phyloP scores from a whole-genome alignment of 805 yeast genomes.

The Ogataea zsoltii region DNA sequence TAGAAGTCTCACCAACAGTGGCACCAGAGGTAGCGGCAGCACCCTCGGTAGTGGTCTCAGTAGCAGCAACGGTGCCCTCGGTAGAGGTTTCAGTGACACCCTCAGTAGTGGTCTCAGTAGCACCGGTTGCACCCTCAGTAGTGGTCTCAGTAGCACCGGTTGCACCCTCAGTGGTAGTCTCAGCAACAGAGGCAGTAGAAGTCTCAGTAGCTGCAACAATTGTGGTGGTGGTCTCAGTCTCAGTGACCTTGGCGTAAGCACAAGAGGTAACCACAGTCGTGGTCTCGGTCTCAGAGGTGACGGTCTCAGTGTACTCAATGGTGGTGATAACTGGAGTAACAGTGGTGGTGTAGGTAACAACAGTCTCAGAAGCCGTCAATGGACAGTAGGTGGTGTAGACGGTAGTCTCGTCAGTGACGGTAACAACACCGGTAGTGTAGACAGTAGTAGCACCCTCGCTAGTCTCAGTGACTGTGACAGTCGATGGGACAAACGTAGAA shows the following conservation, averaged over 20 bases:
- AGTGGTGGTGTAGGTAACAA: constrained; percentile 9
- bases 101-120: constrained; percentile 1
- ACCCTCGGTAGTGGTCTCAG: constrained; percentile 13
- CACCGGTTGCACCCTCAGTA: constrained; percentile 10
- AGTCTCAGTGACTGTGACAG: constrained; percentile 15
- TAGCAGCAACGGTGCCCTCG: constrained; percentile 1
- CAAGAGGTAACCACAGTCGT: no score
- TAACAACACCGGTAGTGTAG: constrained; percentile 25
- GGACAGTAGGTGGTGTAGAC: constrained; percentile 7
- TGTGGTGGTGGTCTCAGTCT: constrained; percentile 4
- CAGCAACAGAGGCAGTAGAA: constrained; percentile 11
- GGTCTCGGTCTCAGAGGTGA: constrained; percentile 12
- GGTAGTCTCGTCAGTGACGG: constrained; percentile 17
- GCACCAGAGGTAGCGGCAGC: constrained; percentile 6
- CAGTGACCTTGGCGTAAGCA: no score
- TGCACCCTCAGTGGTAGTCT: constrained; percentile 4
- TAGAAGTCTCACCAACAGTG: constrained; percentile 9
- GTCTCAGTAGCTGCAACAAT: constrained; percentile 3
- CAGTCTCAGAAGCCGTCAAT: constrained; percentile 12
- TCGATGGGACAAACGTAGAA: constrained; percentile 10
- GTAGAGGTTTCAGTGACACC: constrained; percentile 4
- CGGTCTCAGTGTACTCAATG: constrained; percentile 12
- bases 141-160: constrained; percentile 16
- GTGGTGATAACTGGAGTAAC: constrained; percentile 4
- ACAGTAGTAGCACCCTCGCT: constrained; percentile 6